Conservation (phyloP, 805 yeast species). For the Helenozyma rhizophorensis region DNA sequence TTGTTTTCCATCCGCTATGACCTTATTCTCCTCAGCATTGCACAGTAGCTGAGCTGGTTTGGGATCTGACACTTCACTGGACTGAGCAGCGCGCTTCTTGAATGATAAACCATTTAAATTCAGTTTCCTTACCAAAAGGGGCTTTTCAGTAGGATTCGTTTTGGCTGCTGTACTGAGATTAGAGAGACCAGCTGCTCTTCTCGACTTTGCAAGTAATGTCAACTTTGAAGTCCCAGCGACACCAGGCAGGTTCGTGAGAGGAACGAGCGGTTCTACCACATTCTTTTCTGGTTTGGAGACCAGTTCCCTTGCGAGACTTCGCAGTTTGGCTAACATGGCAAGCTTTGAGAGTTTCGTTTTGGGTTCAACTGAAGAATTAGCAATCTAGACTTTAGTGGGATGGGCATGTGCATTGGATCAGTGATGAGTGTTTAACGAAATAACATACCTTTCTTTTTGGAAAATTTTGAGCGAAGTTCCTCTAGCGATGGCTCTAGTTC, state of each 20-base stretch:
- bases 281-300: too few relatives aligned
- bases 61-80: too few relatives aligned
- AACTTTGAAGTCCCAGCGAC: constrained; percentile 5
- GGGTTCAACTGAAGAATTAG: constrained; percentile 15
- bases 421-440: constrained; percentile 1
- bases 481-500: constrained; percentile 48
- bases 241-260: too few relatives aligned
- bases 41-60: too few relatives aligned
- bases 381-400: constrained; percentile 13
- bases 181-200: constrained; percentile 1
- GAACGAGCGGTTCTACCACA: not conserved
- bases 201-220: constrained; percentile 4
- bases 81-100: too few relatives aligned
- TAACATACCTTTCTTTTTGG: constrained; percentile 44
- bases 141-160: too few relatives aligned
- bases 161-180: not conserved
- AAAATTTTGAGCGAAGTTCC: constrained; percentile 37
- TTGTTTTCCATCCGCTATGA: too few relatives aligned
- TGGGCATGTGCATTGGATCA: not conserved
- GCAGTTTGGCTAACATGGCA: constrained; percentile 14
- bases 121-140: too few relatives aligned
- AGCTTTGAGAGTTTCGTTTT: constrained; percentile 14
- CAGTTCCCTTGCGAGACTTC: constrained; percentile 1
- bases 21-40: too few relatives aligned
- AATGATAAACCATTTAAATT: too few relatives aligned